A percentile compares a stretch with the other conserved stretches of the same genome.
Evolutionary conservation across 2,329 filamentous ascomycete species (phyloP).

Genomic region (Xylaria sp.): DNA sequence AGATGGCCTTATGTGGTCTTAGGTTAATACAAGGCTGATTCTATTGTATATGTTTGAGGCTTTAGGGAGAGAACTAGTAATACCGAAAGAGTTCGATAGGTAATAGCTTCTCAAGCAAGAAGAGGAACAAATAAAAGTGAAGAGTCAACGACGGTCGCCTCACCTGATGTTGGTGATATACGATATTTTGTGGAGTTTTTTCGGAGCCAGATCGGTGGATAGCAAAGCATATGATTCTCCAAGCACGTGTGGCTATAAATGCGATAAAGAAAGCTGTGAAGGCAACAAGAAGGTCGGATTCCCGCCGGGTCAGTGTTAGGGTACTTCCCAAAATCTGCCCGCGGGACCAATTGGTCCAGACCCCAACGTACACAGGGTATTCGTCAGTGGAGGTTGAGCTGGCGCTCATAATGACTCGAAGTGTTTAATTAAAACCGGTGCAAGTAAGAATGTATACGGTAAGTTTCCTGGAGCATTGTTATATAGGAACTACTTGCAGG

Average conservation of each 20-base stretch:
- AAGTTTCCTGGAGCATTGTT: too few species aligned
- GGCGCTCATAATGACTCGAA: background rate
- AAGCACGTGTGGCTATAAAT: constrained; percentile 18
- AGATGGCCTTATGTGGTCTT: constrained; percentile 9
- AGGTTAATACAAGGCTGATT: background rate
- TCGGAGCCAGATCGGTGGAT: constrained; percentile 15
- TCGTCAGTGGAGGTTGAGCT: background rate
- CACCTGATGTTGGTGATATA: constrained; percentile 29
- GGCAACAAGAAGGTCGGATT: constrained; percentile 20
- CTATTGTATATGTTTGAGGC: background rate
- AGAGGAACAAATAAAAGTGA: background rate
- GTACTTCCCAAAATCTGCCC: constrained; percentile 20
- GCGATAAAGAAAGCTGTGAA: constrained; percentile 26
- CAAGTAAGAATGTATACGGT: too few species aligned
- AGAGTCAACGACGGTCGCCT: background rate
- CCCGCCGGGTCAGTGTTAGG: constrained; percentile 6
- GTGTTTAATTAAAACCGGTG: background rate
- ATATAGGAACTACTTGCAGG: too few species aligned
- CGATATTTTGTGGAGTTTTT: background rate
- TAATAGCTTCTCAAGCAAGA: background rate
- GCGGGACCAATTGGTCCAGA: constrained; percentile 8
- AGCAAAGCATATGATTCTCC: constrained; percentile 23
- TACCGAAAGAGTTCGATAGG: background rate
- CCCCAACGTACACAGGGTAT: constrained; percentile 20
- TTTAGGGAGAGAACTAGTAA: background rate